Evolutionary conservation across 257 asterid genomes (phyloP).

Genomic region (Nicotiana paniculata): DNA sequence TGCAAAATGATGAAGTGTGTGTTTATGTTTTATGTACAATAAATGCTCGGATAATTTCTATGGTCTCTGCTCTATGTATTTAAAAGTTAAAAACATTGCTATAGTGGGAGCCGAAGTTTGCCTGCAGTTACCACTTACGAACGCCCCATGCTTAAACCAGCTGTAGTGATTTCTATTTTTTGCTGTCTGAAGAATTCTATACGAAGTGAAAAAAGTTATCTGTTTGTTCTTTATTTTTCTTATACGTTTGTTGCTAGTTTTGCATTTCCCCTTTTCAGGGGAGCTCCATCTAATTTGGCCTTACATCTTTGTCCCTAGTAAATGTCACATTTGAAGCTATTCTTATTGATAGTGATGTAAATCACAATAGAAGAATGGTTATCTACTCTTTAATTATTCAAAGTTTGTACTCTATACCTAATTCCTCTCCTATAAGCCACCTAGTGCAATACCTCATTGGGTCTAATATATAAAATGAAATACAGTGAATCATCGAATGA

Average conservation of each 20-base stretch:
- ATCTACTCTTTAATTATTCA: not conserved
- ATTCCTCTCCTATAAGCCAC: not conserved
- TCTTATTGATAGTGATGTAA: not conserved
- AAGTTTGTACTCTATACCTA: not conserved
- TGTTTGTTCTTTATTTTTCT: not conserved
- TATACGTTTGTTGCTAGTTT: not conserved
- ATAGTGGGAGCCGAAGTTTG: not conserved
- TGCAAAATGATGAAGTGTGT: not conserved
- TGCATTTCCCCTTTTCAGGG: not conserved
- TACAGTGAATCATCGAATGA: not conserved
- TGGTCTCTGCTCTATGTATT: not conserved
- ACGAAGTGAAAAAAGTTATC: not conserved
- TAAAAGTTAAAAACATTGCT: not conserved
- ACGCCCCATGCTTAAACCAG: not conserved
- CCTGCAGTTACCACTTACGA: not conserved
- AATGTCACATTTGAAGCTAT: not conserved
- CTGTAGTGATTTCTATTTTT: not conserved
- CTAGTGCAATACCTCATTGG: not conserved
- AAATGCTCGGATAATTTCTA: not conserved
- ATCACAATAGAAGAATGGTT: not conserved
- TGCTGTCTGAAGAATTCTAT: not conserved
- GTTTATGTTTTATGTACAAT: not conserved
- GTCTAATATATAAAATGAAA: too few species aligned
- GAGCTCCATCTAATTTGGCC: not conserved
- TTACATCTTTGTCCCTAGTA: not conserved